Conservation (phyloP, 495 filamentous ascomycete genomes). For the Neurospora sp. region DNA sequence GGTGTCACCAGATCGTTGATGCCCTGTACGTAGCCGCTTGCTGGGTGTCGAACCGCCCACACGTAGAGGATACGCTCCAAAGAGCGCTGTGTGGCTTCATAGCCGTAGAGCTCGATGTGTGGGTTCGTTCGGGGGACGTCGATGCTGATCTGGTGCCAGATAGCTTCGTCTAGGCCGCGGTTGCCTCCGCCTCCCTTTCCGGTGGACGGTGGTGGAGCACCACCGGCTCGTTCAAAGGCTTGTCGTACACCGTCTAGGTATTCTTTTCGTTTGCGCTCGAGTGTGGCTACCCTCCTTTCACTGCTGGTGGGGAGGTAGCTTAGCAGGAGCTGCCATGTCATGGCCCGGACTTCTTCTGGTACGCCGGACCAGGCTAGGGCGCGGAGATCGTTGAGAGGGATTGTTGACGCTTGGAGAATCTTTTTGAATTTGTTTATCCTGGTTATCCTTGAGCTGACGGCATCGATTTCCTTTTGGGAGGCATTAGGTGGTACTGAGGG, state of each 20-base stretch:
- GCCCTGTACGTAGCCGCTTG: conserved; percentile 94
- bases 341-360: conserved; percentile 88
- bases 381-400: conserved; percentile 73
- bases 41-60: conserved; percentile 95
- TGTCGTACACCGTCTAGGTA: conserved; percentile 93
- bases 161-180: conserved; percentile 80
- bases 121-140: conserved; percentile 96
- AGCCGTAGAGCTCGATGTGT: conserved; percentile 86
- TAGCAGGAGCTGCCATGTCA: conserved; percentile 95
- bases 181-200: conserved; percentile 20
- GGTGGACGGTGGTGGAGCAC: conserved; percentile 13
- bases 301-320: conserved; percentile 93
- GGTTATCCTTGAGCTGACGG: conserved; percentile 75
- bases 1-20: conserved; percentile 98
- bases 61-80: conserved; percentile 92
- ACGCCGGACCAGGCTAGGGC: conserved; percentile 86
- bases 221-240: conserved; percentile 69
- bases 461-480: conserved; percentile 73
- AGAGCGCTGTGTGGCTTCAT: conserved; percentile 90
- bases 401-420: conserved; percentile 82
- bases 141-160: conserved; percentile 99
- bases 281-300: conserved; percentile 77
- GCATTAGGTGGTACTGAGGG: conserved; percentile 66
- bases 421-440: conserved; percentile 98
- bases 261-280: conserved; percentile 93